Conservation (phyloP, 495 filamentous ascomycete species). For the Bombardia bombarda region DNA sequence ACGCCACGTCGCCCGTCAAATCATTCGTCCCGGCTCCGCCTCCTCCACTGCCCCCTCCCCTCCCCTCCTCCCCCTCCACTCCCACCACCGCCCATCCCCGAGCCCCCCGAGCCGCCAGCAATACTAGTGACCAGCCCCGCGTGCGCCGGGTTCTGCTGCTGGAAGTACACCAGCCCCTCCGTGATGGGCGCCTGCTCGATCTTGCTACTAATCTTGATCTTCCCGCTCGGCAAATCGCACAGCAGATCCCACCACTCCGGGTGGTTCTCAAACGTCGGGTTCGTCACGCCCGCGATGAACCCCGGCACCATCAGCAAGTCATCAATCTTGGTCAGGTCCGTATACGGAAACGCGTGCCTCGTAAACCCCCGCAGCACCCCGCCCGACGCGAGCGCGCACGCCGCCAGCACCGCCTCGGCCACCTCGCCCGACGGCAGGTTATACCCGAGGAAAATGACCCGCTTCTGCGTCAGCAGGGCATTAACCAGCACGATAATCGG, state of each 20-base stretch:
- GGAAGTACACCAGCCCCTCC: constrained; percentile 76
- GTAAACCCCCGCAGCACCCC: constrained; percentile 92
- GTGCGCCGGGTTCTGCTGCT: constrained; percentile 62
- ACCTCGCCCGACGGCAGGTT: constrained; percentile 91
- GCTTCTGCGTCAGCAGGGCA: constrained; percentile 89
- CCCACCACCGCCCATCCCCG: too few relatives aligned
- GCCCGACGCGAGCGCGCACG: constrained; percentile 89
- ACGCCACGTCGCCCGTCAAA: constrained; percentile 78
- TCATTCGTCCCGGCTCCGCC: constrained; percentile 34
- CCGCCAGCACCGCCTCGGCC: constrained; percentile 88
- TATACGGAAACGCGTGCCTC: constrained; percentile 97
- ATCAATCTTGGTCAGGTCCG: constrained; percentile 95
- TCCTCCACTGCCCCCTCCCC: neutral
- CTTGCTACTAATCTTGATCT: constrained; percentile 84
- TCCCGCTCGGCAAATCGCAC: constrained; percentile 84
- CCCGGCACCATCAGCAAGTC: constrained; percentile 92
- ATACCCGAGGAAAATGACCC: constrained; percentile 91
- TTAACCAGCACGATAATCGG: constrained; percentile 72
- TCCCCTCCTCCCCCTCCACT: too few relatives aligned
- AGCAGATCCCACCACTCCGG: constrained; percentile 98
- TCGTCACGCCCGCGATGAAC: constrained; percentile 97
- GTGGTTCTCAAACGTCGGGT: constrained; percentile 90
- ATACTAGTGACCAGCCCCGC: constrained; percentile 38
- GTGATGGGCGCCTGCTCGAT: constrained; percentile 71
- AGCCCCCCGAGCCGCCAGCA: too few relatives aligned